Evolutionary conservation across 352 stramenopile species (phyloP).

Genomic region (Phytopythium kandeliae): DNA sequence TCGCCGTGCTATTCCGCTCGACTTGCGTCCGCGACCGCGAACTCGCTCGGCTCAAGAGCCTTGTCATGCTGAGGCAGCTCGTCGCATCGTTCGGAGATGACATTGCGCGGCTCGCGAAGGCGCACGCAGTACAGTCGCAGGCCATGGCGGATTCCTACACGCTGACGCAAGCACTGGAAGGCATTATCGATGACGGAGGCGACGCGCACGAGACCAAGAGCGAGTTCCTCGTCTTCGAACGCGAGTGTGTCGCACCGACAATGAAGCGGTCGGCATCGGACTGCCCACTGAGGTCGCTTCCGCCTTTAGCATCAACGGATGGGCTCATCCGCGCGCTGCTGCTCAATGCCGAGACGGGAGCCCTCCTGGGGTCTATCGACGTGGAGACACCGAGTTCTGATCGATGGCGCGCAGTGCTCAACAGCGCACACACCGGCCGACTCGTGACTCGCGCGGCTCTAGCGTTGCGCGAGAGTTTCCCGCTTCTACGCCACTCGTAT

Average conservation of each 20-base stretch:
- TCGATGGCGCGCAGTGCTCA: slow-evolving; percentile 10
- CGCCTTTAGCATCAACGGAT: slow-evolving; percentile 1
- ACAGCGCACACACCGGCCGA: slow-evolving; percentile 14
- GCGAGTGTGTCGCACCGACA: slow-evolving; percentile 21
- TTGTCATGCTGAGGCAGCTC: slow-evolving; percentile 42
- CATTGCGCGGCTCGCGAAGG: slow-evolving; percentile 21
- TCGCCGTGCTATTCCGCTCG: slow-evolving; percentile 27
- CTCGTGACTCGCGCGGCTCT: slow-evolving; percentile 16
- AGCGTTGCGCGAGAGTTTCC: slow-evolving; percentile 23
- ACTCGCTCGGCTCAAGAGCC: slow-evolving; percentile 31
- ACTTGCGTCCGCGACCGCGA: slow-evolving; percentile 5
- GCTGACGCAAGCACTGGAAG: slow-evolving; percentile 32
- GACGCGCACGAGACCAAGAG: slow-evolving; percentile 22
- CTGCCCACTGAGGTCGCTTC: slow-evolving; percentile 7
- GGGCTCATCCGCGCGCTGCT: slow-evolving; percentile 24
- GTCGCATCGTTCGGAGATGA: slow-evolving; percentile 16
- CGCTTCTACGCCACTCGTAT: slow-evolving; percentile 13
- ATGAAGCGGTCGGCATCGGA: slow-evolving; percentile 18
- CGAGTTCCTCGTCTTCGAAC: slow-evolving; percentile 37
- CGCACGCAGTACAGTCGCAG: slow-evolving; percentile 20
- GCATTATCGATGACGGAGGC: slow-evolving; percentile 13
- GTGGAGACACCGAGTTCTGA: slow-evolving; percentile 2
- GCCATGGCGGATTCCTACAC: slow-evolving; percentile 49
- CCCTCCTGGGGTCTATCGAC: slow-evolving; percentile 13
- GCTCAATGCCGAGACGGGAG: slow-evolving; percentile 29